phyloP scores from a whole-genome alignment of 257 asterid genomes.

The Leonotis leonurus region DNA sequence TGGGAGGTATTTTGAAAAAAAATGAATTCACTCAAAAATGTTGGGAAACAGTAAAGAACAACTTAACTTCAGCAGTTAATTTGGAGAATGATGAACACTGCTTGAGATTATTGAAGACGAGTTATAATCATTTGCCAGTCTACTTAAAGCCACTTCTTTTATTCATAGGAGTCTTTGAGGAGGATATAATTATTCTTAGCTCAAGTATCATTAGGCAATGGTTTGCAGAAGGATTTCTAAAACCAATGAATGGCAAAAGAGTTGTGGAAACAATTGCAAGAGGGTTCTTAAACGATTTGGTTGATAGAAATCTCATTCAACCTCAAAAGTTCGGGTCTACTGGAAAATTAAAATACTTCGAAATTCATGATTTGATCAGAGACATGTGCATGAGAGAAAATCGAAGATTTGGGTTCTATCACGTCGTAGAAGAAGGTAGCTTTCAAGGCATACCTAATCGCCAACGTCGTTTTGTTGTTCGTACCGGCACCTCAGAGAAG shows the following conservation, averaged over 20 bases:
- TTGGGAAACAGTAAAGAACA: not conserved
- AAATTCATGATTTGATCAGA: conserved; percentile 4
- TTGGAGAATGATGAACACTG: not conserved
- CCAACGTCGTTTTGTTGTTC: not conserved
- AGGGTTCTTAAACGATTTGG: not conserved
- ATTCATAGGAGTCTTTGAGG: not conserved
- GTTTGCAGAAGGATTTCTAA: not conserved
- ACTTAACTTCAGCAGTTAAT: not conserved
- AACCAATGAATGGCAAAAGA: not conserved
- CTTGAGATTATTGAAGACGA: too few species aligned
- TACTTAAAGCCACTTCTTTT: not conserved
- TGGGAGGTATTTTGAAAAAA: conserved; percentile 1
- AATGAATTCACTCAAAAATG: not conserved
- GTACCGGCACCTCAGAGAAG: not conserved
- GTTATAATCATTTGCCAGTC: conserved; percentile 1
- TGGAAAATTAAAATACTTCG: not conserved
- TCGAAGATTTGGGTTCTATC: not conserved
- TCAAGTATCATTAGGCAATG: too few species aligned
- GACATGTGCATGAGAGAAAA: conserved; percentile 4
- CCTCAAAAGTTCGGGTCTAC: not conserved
- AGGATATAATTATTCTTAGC: too few species aligned
- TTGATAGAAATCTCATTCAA: not conserved
- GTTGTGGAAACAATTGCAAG: not conserved
- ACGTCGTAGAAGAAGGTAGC: not conserved
- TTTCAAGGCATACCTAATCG: not conserved